Evolutionary conservation across 768 basidiomycete species (phyloP).

Genomic region (Mycena albidolilacea): DNA sequence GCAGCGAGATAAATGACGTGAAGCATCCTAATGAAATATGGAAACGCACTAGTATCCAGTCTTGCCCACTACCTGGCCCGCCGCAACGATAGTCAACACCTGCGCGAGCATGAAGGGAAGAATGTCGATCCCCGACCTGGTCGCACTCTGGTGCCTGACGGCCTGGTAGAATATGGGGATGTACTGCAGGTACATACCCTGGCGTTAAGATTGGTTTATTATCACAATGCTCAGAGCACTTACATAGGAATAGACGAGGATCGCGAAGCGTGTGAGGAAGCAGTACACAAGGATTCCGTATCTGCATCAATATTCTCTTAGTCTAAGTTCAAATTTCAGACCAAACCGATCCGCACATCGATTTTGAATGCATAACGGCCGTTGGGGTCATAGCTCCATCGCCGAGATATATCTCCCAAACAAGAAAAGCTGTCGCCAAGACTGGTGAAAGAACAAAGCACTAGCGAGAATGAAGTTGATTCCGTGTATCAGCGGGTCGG

Average conservation of each 20-base stretch:
- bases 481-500: too few species aligned
- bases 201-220: too few species aligned
- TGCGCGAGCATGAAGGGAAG: slow-evolving; percentile 29
- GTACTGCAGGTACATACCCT: neutral
- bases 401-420: slow-evolving; percentile 27
- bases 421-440: slow-evolving; percentile 12
- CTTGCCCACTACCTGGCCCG: slow-evolving; percentile 12
- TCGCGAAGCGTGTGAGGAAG: slow-evolving; percentile 25
- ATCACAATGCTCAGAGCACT: neutral
- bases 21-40: neutral
- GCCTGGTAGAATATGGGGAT: slow-evolving; percentile 35
- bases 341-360: neutral
- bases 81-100: slow-evolving; percentile 2
- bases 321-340: neutral
- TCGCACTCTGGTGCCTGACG: slow-evolving; percentile 22
- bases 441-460: slow-evolving; percentile 13
- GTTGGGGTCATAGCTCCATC: slow-evolving; percentile 28
- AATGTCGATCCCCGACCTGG: slow-evolving; percentile 30
- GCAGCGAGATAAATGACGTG: neutral
- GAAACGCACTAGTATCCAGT: slow-evolving; percentile 30
- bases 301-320: neutral
- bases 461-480: neutral
- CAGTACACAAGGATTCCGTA: slow-evolving; percentile 20
- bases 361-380: slow-evolving; percentile 9
- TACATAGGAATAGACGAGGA: slow-evolving; percentile 20